phyloP scores from a whole-genome alignment of 176 grass and related monocot species.

The Cymbopogon citratus region DNA sequence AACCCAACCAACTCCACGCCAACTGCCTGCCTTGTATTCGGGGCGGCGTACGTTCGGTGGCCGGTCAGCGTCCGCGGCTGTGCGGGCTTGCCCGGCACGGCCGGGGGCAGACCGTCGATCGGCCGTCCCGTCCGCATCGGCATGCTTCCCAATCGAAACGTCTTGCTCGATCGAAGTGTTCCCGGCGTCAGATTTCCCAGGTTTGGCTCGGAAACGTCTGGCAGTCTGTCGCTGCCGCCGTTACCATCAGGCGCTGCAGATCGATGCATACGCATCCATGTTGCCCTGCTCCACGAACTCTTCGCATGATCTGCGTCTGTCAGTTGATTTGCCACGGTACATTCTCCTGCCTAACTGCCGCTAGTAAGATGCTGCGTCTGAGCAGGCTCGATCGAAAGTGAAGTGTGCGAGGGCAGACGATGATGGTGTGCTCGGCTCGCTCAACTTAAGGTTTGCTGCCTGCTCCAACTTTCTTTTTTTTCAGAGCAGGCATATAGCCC shows the following conservation, averaged over 20 bases:
- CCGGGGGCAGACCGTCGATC: not conserved
- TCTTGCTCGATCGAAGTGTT: not conserved
- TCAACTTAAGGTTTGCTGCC: not conserved
- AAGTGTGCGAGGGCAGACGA: not conserved
- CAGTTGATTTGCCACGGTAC: not conserved
- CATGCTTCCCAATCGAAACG: not conserved
- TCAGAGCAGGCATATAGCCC: too few relatives aligned
- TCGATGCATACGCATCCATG: not conserved
- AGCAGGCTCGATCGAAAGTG: not conserved
- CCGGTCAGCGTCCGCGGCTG: conserved; percentile 12
- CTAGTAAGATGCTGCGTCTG: not conserved
- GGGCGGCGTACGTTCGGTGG: conserved; percentile 12
- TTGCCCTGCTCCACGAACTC: not conserved
- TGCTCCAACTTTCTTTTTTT: not conserved
- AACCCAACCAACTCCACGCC: too few relatives aligned
- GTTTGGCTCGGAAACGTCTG: not conserved
- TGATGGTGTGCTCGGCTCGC: not conserved
- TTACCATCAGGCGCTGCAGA: not conserved
- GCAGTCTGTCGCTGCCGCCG: not conserved
- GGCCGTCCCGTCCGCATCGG: not conserved
- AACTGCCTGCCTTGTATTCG: not conserved
- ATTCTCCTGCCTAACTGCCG: not conserved
- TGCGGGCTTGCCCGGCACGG: not conserved
- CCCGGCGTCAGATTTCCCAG: conserved; percentile 1
- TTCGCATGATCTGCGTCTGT: not conserved